phyloP scores from a whole-genome alignment of 805 yeast genomes.

The Barnettozyma salicaria region DNA sequence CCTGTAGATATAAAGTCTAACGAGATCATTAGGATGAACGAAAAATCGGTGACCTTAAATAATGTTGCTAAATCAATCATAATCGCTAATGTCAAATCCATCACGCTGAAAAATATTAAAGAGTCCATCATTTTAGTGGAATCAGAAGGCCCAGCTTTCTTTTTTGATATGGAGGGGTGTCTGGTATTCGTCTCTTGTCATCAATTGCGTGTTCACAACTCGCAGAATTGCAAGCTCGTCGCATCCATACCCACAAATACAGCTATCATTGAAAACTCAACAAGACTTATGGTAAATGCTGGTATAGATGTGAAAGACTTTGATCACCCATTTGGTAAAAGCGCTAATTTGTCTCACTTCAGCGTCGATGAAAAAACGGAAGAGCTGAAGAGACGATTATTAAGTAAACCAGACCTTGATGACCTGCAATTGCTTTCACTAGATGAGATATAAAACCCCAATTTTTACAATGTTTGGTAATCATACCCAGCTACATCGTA shows the following conservation, averaged over 20 bases:
- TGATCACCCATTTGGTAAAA: slow-evolving; percentile 20
- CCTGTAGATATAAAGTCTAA: neutral
- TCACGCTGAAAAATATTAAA: slow-evolving; percentile 11
- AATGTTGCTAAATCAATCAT: slow-evolving; percentile 12
- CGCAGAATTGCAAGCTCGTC: slow-evolving; percentile 5
- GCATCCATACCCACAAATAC: slow-evolving; percentile 9
- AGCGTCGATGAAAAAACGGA: neutral
- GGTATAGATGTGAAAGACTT: slow-evolving; percentile 20
- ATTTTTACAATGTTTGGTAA: too few species aligned
- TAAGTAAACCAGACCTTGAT: neutral
- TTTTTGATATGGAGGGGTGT: slow-evolving; percentile 11
- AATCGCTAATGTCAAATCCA: slow-evolving; percentile 8
- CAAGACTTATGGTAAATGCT: slow-evolving; percentile 10
- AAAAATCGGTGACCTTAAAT: slow-evolving; percentile 5
- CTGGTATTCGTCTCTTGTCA: slow-evolving; percentile 17
- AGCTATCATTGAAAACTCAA: slow-evolving; percentile 21
- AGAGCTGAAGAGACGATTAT: neutral
- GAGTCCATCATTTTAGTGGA: slow-evolving; percentile 12
- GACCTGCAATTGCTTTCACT: too few species aligned
- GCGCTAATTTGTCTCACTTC: slow-evolving; percentile 11
- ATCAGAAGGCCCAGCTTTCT: slow-evolving; percentile 17
- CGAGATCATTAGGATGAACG: neutral
- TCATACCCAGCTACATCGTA: too few species aligned
- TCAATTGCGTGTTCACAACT: slow-evolving; percentile 22
- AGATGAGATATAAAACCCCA: too few species aligned